Percentiles rank a stretch among this genome's conserved stretches.
These are phyloP conservation scores for Tilletiopsis washingtonensis DNA, from an alignment of 1,284 basidiomycete species.

Conservation along the genomic window DNA sequence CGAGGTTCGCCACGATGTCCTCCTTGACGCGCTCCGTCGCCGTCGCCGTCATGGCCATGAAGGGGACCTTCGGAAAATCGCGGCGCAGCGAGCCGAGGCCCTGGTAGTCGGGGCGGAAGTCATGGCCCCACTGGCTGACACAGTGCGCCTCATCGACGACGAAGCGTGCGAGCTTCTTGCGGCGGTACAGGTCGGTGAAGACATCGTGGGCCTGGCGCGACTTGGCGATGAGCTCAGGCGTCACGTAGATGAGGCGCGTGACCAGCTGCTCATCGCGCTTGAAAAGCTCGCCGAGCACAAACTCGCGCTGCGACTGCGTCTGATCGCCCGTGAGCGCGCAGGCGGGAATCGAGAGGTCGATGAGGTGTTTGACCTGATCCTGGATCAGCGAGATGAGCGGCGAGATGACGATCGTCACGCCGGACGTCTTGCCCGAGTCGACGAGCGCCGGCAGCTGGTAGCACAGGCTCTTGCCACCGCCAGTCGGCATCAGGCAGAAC, in stretches of 20 bases:
- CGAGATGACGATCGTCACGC: slow-evolving; percentile 78
- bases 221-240: slow-evolving; percentile 70
- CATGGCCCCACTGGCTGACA: slow-evolving; percentile 72
- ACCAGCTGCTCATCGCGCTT: neutral
- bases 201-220: slow-evolving; percentile 58
- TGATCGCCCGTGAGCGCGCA: slow-evolving; percentile 64
- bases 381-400: slow-evolving; percentile 83
- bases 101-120: slow-evolving; percentile 60
- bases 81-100: slow-evolving; percentile 61
- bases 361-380: slow-evolving; percentile 75
- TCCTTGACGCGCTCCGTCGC: slow-evolving; percentile 68
- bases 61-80: slow-evolving; percentile 69
- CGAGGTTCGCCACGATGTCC: slow-evolving; percentile 68
- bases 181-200: slow-evolving; percentile 57
- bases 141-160: slow-evolving; percentile 96
- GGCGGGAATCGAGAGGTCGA: slow-evolving; percentile 62
- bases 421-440: slow-evolving; percentile 63
- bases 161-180: slow-evolving; percentile 68
- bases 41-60: slow-evolving; percentile 94
- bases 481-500: slow-evolving; percentile 93
- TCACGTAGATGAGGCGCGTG: slow-evolving; percentile 72
- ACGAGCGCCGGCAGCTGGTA: slow-evolving; percentile 79
- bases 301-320: slow-evolving; percentile 46
- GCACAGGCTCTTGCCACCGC: slow-evolving; percentile 72
- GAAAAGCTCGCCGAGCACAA: slow-evolving; percentile 51